Evolutionary conservation across 23 red algal genomes (phyloP), one percentile per base, ranked within the genome.

Genomic region (Cyanidiococcus yangmingshanensis): DNA sequence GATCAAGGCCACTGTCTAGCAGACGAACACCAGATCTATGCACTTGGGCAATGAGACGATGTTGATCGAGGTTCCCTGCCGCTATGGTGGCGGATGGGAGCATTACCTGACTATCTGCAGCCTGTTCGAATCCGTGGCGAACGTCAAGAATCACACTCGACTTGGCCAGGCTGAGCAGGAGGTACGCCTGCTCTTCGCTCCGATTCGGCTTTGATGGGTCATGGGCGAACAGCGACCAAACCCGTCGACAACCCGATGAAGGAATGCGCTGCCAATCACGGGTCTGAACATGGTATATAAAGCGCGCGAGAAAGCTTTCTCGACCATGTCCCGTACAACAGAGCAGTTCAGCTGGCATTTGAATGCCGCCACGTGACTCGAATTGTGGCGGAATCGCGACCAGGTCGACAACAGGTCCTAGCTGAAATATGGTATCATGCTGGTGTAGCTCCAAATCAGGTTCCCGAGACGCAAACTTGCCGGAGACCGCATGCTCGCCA

Each of bases 21-120:
- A 91, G 45, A 59, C 63, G 54, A 16, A 85, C 82, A n/a, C 80
- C 82, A 24, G 58, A 40, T 2, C 77, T 7, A 58, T 31, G 58
- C 37, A 97, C 93, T 77, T 97, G 93, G 37, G 90, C 85, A 36
- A 89, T 84, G 18, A 74, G 83, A 39, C 78, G 76, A 15, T 76
- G 58, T 31, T 38, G 76, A 34, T 86, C 57, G 29, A 97, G 76
- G 38, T 90, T 90, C 21, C 85, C 87, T 33, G 87, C 93, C 30
- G 82, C 84, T 21, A 97, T 2, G 38, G 93, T 97, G 12, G 39
- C 37, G 40, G 59, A 68, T 1, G 57, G 40, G 15, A 58, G 54
- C n/a, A 93, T 37, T 25, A 84, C 84, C 26, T 75, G 84, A 38
- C 76, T 76, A 38, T 79, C 51, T 32, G 77, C 41, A 24, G 58